Conservation (phyloP, 805 yeast species). For the Maudiozyma bulderi region DNA sequence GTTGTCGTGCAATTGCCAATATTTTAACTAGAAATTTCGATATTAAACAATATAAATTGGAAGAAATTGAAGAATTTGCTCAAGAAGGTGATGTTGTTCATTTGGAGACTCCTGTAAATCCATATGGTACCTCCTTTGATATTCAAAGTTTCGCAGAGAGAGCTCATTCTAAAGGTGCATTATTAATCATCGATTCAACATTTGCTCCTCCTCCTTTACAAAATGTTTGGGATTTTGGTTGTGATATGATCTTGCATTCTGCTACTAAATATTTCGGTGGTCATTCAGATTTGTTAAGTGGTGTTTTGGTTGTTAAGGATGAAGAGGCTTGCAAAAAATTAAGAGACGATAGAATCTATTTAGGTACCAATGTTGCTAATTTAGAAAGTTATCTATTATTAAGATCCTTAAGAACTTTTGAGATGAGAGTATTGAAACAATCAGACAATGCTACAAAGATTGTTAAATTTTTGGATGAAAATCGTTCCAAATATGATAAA, state of each 20-base stretch:
- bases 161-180: constrained; percentile 74
- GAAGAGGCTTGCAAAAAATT: constrained; percentile 37
- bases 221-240: constrained; percentile 74
- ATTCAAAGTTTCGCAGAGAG: constrained; percentile 51
- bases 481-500: constrained; percentile 36
- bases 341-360: constrained; percentile 50
- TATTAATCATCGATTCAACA: constrained; percentile 69
- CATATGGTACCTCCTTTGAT: constrained; percentile 60
- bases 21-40: constrained; percentile 55
- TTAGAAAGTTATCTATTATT: constrained; percentile 65
- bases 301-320: constrained; percentile 62
- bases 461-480: constrained; percentile 48
- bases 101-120: constrained; percentile 83
- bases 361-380: constrained; percentile 75
- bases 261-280: constrained; percentile 94
- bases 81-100: constrained; percentile 68
- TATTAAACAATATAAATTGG: constrained; percentile 40
- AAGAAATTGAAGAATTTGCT: constrained; percentile 38
- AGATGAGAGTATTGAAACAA: constrained; percentile 61
- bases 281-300: constrained; percentile 86
- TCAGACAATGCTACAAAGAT: constrained; percentile 50
- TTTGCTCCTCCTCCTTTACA: constrained; percentile 90
- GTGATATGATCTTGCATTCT: constrained; percentile 84
- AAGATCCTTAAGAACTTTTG: constrained; percentile 75
- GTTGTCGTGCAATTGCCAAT: constrained; percentile 62